These are phyloP conservation scores for Fusarium nisikadoi DNA, from an alignment of 2,329 filamentous ascomycete species.

Conservation along the genomic window DNA sequence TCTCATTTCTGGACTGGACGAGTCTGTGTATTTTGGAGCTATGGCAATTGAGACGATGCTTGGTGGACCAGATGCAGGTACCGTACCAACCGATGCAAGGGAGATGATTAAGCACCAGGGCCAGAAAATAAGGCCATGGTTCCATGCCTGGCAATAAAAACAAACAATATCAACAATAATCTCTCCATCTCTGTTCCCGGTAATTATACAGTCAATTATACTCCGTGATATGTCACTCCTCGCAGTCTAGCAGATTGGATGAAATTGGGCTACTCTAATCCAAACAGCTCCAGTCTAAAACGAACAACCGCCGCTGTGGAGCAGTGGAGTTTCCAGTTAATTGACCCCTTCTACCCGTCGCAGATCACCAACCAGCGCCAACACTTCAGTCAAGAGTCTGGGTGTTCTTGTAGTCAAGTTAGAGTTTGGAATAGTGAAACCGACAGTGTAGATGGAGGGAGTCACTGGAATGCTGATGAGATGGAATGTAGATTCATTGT, in stretches of 20 bases:
- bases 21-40: not conserved
- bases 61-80: not conserved
- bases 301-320: conserved; percentile 13
- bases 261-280: not conserved
- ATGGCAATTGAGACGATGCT: not conserved
- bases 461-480: conserved; percentile 1
- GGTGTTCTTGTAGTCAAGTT: no score
- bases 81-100: not conserved
- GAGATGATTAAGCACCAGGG: not conserved
- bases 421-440: not conserved
- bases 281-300: conserved; percentile 8
- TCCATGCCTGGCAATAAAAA: not conserved
- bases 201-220: not conserved
- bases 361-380: not conserved
- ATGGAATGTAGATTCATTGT: not conserved
- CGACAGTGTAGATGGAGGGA: not conserved
- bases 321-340: conserved; percentile 2
- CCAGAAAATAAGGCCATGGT: not conserved
- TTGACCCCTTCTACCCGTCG: not conserved
- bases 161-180: not conserved
- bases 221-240: not conserved
- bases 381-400: no score
- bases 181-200: not conserved
- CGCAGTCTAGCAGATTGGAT: not conserved
- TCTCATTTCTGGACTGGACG: not conserved